Conservation (phyloP, 2,329 filamentous ascomycete genomes). For the Rhytidhysteron rufulum region DNA sequence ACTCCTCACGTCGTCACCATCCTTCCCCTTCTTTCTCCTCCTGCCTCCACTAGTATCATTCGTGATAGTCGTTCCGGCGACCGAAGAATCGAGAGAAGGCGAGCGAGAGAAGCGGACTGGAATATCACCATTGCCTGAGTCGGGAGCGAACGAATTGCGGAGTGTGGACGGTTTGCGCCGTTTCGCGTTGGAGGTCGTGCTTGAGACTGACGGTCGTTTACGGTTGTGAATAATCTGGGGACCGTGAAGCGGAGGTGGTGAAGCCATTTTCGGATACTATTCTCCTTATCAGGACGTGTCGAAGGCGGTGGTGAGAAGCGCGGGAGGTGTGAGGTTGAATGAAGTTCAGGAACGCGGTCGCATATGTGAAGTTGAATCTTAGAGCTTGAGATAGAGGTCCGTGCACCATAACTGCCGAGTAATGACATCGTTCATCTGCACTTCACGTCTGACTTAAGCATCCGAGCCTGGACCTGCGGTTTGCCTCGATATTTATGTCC, state of each 20-base stretch:
- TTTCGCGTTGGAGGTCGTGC: slow-evolving; percentile 50
- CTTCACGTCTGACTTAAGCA: not conserved
- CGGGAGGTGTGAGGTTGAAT: not conserved
- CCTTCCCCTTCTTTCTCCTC: slow-evolving; percentile 51
- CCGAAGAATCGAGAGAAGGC: slow-evolving; percentile 56
- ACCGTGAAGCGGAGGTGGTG: slow-evolving; percentile 55
- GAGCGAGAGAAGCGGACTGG: slow-evolving; percentile 59
- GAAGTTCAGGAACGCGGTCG: not conserved
- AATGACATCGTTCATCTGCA: not conserved
- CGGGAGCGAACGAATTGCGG: slow-evolving; percentile 75
- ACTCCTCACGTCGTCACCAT: slow-evolving; percentile 22
- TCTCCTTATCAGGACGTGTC: no score
- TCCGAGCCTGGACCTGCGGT: not conserved
- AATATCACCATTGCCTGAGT: slow-evolving; percentile 44
- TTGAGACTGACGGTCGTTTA: slow-evolving; percentile 59
- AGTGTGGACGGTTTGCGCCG: slow-evolving; percentile 71
- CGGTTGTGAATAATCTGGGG: slow-evolving; percentile 53
- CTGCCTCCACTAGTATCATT: slow-evolving; percentile 50
- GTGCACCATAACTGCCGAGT: not conserved
- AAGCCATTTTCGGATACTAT: slow-evolving; percentile 64
- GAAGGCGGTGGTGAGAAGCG: slow-evolving; percentile 5
- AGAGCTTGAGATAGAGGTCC: not conserved
- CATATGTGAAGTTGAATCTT: not conserved
- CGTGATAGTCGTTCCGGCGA: slow-evolving; percentile 51
- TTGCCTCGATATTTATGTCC: not conserved